Conservation (phyloP, 306 rosid species). For the Acmispon strigosus region DNA sequence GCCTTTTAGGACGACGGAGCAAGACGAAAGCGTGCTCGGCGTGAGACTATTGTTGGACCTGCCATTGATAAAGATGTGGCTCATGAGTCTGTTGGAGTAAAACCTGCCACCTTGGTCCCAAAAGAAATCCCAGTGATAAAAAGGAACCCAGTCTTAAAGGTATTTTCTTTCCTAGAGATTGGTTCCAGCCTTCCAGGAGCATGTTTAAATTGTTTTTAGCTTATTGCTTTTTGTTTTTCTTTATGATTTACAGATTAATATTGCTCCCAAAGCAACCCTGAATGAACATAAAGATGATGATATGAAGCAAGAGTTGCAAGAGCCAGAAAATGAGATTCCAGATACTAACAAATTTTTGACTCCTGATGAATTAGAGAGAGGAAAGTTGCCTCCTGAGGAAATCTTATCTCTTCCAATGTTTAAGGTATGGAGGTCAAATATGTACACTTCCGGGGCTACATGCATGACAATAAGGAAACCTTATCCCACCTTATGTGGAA, state of each 20-base stretch:
- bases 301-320: conserved; percentile 36
- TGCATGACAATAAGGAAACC: background rate
- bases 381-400: conserved; percentile 84
- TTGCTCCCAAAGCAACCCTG: conserved; percentile 49
- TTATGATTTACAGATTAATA: conserved; percentile 55
- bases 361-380: conserved; percentile 63
- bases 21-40: conserved; percentile 56
- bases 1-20: conserved; percentile 50
- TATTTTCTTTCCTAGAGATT: conserved; percentile 24
- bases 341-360: conserved; percentile 50
- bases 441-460: background rate
- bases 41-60: conserved; percentile 76
- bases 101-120: conserved; percentile 68
- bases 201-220: background rate
- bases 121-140: conserved; percentile 84
- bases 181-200: conserved; percentile 13
- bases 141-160: conserved; percentile 74
- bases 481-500: background rate
- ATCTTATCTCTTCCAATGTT: conserved; percentile 91
- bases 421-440: conserved; percentile 51
- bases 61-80: conserved; percentile 83
- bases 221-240: conserved; percentile 8
- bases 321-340: conserved; percentile 42
- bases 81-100: conserved; percentile 89
- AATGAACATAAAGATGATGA: conserved; percentile 45